Evolutionary conservation across 768 basidiomycete genomes (phyloP), one percentile per base, ranked within the genome.

Genomic region (Boletus reticuloceps): DNA sequence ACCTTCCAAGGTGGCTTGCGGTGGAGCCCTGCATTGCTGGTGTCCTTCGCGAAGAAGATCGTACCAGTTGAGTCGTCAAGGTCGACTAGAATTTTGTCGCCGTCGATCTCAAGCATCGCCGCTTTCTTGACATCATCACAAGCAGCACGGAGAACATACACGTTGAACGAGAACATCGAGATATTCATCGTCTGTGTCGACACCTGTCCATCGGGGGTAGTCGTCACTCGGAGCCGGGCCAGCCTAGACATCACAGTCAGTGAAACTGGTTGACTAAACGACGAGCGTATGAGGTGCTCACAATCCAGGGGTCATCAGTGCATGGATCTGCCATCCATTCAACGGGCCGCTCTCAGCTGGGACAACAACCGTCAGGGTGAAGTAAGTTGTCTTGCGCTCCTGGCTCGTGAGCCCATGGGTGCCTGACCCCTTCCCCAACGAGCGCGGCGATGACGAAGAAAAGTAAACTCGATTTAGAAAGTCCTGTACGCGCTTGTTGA

Each of bases 291-390:
- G 7, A 7, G n/a, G 4, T 37, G 62, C 80, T 48, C 53, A 89
- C 90, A 87, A 76, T 46, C 93, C 93, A 34, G 89, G 88, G n/a
- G 78, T 69, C 2, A 64, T 60, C 41, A 92, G 67, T 32, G 77
- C 75, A 34, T 82, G 73, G 41, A 95, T 82, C 47, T 73, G 79
- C 75, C 84, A 89, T 3, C 91, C 92, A 63, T 85, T 77, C 51
- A 92, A 67, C 2, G 87, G 75, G 1, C 89, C 90, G 53, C 78
- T 81, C 63, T 91, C 89, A 1, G 75, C 64, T 1, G 93, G 91
- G 32, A 79, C 76, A 2, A 84, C 79, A 6, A 87, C 84, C 0
- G 91, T 94, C 52, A 95, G 70, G 2, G 87, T 91, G 67, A 91
- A 94, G 13, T 19, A 12, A 11, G 19, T 19, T 36, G 14, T 56